Evolutionary conservation across 2,329 filamentous ascomycete genomes (phyloP), one percentile per base, ranked within the genome.

Genomic region (Penicillium concentricum): DNA sequence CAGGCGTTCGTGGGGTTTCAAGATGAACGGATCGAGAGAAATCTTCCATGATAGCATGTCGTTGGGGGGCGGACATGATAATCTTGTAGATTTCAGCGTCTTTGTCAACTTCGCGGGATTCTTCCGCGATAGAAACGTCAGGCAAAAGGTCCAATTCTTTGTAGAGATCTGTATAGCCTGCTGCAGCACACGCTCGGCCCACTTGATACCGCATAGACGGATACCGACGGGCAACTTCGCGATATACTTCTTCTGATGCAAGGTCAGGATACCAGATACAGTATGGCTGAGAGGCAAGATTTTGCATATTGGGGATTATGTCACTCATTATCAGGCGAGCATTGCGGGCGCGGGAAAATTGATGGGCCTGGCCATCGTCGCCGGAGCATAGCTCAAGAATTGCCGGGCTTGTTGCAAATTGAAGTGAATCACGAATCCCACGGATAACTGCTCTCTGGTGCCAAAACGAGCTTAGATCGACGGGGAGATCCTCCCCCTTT

Each of bases 221-320:
- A 58, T 70, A 77, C 1, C 54, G 57, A 1, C 37, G 15, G 5
- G 63, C 70, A n/a, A 79, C 56, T 1, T 63, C 42, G 2, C 74
- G 69, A 24, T 75, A 73, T 0, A 73, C 78, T 1, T 72, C 68
- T 54, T 78, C 72, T 0, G 52, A 58, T 2, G 76, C 70, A 0
- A 71, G 28, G 1, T 76, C 68, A 0, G 76, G 77, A 58, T 76
- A 59, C 75, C 75, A 79, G 44, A 79, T 76, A 54, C 76, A 79
- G 60, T 79, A 79, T 0, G 74, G 76, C 16, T 67, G 44, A 1
- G 64, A 55, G 4, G 67, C 60, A 6, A 62, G 54, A 15, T 60
- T 41, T 3, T 57, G 43, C 32, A 69, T 69, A 13, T 67, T 50
- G 0, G 72, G 75, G 10, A 78, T 62, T 1, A 51, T 44, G 30